These are phyloP conservation scores for Mrakia hoshinonis DNA, from an alignment of 768 basidiomycete species.

Conservation along the genomic window DNA sequence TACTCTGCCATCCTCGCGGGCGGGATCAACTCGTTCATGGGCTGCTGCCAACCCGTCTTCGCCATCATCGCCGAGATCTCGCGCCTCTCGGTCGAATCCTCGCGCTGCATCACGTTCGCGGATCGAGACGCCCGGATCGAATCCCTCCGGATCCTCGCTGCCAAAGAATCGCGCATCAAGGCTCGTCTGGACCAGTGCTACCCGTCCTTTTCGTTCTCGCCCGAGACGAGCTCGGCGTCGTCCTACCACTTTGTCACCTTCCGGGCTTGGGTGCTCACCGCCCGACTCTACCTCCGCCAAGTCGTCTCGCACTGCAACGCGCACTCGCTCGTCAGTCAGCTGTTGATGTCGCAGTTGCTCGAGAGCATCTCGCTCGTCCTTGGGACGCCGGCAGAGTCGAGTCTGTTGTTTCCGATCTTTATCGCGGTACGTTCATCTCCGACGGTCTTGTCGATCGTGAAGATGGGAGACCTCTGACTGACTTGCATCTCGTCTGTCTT, in stretches of 20 bases:
- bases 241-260: slow-evolving; percentile 29
- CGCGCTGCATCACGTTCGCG: slow-evolving; percentile 11
- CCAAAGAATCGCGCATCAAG: slow-evolving; percentile 24
- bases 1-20: slow-evolving; percentile 21
- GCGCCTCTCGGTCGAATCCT: slow-evolving; percentile 21
- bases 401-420: slow-evolving; percentile 28
- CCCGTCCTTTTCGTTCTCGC: slow-evolving; percentile 16
- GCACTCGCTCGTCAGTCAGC: slow-evolving; percentile 23
- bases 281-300: slow-evolving; percentile 27
- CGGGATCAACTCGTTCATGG: slow-evolving; percentile 23
- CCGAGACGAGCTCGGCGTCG: slow-evolving; percentile 9
- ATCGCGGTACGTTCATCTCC: slow-evolving; percentile 5
- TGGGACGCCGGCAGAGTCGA: slow-evolving; percentile 27
- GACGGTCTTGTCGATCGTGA: background rate
- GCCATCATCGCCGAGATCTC: slow-evolving; percentile 29
- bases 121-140: slow-evolving; percentile 28
- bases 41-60: slow-evolving; percentile 18
- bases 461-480: background rate
- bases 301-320: slow-evolving; percentile 26
- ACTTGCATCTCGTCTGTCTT: background rate
- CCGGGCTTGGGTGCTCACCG: slow-evolving; percentile 23
- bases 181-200: slow-evolving; percentile 27
- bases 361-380: slow-evolving; percentile 24
- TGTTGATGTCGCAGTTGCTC: slow-evolving; percentile 25
- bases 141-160: slow-evolving; percentile 23